Evolutionary conservation across 2,329 filamentous ascomycete species (phyloP).

Genomic region (Myriosclerotinia duriaeana): DNA sequence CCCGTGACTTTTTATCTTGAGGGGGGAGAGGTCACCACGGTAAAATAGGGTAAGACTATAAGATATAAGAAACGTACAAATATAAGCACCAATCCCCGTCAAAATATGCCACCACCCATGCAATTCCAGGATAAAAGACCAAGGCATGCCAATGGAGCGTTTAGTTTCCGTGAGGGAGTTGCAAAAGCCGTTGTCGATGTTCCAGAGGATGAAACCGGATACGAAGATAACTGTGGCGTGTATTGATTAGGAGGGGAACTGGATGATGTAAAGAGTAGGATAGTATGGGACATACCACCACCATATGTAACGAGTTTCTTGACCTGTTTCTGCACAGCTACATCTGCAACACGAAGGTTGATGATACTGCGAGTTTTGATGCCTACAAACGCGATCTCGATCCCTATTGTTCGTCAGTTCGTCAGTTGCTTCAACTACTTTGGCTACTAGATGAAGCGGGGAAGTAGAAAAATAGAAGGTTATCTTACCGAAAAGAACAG

Average conservation of each 20-base stretch:
- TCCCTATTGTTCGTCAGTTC: constrained; percentile 23
- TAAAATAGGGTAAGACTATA: too few species aligned
- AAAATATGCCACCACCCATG: constrained; percentile 66
- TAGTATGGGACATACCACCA: constrained; percentile 28
- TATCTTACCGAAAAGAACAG: constrained; percentile 29
- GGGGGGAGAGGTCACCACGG: neutral
- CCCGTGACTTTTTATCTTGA: neutral
- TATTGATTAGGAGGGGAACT: neutral
- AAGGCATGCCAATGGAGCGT: constrained; percentile 51
- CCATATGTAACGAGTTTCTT: constrained; percentile 34
- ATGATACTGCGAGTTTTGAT: constrained; percentile 37
- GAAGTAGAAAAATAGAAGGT: neutral
- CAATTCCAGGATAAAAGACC: constrained; percentile 56
- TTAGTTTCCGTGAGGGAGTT: constrained; percentile 48
- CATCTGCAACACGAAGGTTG: constrained; percentile 31
- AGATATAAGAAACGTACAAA: constrained; percentile 31
- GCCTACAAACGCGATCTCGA: constrained; percentile 30
- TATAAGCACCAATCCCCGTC: constrained; percentile 54
- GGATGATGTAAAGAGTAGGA: neutral
- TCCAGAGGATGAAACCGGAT: constrained; percentile 55
- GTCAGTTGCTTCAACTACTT: neutral
- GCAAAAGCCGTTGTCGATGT: constrained; percentile 56
- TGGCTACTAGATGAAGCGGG: neutral
- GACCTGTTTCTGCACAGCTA: constrained; percentile 32
- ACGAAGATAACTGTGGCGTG: constrained; percentile 40